phyloP scores from a whole-genome alignment of 2,329 filamentous ascomycete genomes.

The Aspergillus fructus region DNA sequence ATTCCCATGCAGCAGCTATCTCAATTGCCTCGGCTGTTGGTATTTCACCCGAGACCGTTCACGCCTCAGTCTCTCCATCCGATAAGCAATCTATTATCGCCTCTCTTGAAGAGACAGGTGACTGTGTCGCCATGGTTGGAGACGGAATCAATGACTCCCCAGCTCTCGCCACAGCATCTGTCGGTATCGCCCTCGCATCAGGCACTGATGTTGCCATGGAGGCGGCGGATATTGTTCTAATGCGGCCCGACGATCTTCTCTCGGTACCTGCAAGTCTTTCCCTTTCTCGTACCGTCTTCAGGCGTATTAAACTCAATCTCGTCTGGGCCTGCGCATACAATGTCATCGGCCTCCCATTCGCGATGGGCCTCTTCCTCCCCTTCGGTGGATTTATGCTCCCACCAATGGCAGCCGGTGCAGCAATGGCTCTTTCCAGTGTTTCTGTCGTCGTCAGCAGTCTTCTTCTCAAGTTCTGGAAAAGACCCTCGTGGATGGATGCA shows the following conservation, averaged over 20 bases:
- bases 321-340: conserved; percentile 95
- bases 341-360: conserved; percentile 83
- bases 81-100: conserved; percentile 87
- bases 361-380: conserved; percentile 93
- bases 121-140: conserved; percentile 91
- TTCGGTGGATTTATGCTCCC: conserved; percentile 79
- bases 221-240: conserved; percentile 91
- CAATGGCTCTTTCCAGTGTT: conserved; percentile 89
- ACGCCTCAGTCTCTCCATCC: conserved; percentile 83
- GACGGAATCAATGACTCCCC: conserved; percentile 99
- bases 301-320: conserved; percentile 89
- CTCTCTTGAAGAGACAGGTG: conserved; percentile 69
- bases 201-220: conserved; percentile 98
- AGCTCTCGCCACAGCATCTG: conserved; percentile 84
- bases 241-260: conserved; percentile 87
- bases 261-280: conserved; percentile 85
- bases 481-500: conserved; percentile 84
- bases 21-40: conserved; percentile 81
- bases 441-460: conserved; percentile 84
- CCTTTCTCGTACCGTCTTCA: conserved; percentile 81
- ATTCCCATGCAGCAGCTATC: conserved; percentile 79
- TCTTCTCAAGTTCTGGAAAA: conserved; percentile 80
- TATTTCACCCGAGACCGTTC: conserved; percentile 72
- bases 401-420: conserved; percentile 89
- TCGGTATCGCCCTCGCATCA: conserved; percentile 88